Evolutionary conservation across 2,329 filamentous ascomycete species (phyloP).

Genomic region (Thielaviopsis euricoi): DNA sequence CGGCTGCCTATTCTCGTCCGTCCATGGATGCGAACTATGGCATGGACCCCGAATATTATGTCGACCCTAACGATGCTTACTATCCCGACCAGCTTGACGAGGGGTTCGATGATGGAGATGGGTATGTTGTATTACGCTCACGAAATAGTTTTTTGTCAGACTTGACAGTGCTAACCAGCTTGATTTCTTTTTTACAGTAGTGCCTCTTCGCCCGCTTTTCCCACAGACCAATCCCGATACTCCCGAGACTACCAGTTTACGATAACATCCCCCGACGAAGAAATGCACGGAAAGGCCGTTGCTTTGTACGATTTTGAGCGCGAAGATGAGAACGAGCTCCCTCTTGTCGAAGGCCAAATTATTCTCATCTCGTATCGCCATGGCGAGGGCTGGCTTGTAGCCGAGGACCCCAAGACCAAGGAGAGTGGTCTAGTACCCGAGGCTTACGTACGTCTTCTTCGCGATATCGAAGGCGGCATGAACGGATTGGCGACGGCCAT

Average conservation of each 20-base stretch:
- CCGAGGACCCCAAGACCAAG: conserved; percentile 83
- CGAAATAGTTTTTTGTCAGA: background rate
- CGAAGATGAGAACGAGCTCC: conserved; percentile 93
- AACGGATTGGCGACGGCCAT: conserved; percentile 41
- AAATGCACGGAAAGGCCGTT: conserved; percentile 93
- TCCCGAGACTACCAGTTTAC: conserved; percentile 89
- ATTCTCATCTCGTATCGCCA: conserved; percentile 94
- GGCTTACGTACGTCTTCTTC: conserved; percentile 81
- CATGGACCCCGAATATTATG: conserved; percentile 49
- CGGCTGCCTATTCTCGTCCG: conserved; percentile 29
- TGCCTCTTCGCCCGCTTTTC: conserved; percentile 40
- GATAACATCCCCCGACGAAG: conserved; percentile 86
- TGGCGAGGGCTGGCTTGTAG: conserved; percentile 93
- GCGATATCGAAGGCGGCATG: conserved; percentile 85
- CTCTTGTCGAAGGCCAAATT: conserved; percentile 82
- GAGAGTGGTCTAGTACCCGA: conserved; percentile 93
- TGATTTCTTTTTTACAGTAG: conserved; percentile 31
- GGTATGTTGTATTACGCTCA: conserved; percentile 26
- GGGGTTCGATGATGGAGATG: conserved; percentile 31
- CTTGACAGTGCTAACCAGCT: background rate
- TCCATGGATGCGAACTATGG: conserved; percentile 35
- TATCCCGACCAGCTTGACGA: conserved; percentile 56
- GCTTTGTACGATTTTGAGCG: conserved; percentile 88
- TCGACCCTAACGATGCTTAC: conserved; percentile 58
- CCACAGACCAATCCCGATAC: conserved; percentile 60